Evolutionary conservation across 1,284 basidiomycete species (phyloP).

Genomic region (Tilletia indica): DNA sequence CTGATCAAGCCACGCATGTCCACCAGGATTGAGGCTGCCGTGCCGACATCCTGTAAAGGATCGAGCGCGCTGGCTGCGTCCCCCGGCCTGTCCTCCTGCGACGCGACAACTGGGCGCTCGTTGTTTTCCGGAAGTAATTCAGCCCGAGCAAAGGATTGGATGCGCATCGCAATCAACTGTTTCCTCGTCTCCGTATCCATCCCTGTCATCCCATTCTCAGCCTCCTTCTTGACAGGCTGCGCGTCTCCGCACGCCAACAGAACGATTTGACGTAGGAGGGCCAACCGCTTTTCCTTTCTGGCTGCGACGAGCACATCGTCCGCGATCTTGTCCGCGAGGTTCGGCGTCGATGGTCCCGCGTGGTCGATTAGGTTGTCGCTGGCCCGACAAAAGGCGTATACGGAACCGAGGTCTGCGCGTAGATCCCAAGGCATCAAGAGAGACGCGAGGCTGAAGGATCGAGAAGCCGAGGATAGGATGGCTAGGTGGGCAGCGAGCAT

Average conservation of each 20-base stretch:
- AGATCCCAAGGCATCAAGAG: conserved; percentile 47
- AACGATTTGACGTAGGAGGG: conserved; percentile 26
- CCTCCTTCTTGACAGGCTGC: neutral
- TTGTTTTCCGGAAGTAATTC: neutral
- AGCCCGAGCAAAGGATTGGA: conserved; percentile 13
- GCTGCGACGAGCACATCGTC: conserved; percentile 79
- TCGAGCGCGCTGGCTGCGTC: neutral
- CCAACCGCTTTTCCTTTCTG: conserved; percentile 54
- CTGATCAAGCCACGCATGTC: conserved; percentile 37
- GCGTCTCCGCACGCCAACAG: conserved; percentile 13
- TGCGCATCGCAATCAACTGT: conserved; percentile 11
- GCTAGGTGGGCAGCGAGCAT: conserved; percentile 26
- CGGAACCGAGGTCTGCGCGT: conserved; percentile 39
- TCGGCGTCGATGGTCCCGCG: conserved; percentile 18
- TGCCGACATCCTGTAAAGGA: conserved; percentile 25
- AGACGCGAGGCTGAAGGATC: conserved; percentile 37
- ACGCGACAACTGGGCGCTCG: neutral
- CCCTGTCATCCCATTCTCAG: neutral
- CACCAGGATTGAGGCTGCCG: conserved; percentile 38
- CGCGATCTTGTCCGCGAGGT: conserved; percentile 67
- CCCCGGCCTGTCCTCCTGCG: neutral
- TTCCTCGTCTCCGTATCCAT: neutral
- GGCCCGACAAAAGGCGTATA: conserved; percentile 48
- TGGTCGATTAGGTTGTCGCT: conserved; percentile 44
- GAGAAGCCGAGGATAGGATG: conserved; percentile 20